phyloP scores from a whole-genome alignment of 495 filamentous ascomycete species.

The Pyrenopolyporus hunteri region DNA sequence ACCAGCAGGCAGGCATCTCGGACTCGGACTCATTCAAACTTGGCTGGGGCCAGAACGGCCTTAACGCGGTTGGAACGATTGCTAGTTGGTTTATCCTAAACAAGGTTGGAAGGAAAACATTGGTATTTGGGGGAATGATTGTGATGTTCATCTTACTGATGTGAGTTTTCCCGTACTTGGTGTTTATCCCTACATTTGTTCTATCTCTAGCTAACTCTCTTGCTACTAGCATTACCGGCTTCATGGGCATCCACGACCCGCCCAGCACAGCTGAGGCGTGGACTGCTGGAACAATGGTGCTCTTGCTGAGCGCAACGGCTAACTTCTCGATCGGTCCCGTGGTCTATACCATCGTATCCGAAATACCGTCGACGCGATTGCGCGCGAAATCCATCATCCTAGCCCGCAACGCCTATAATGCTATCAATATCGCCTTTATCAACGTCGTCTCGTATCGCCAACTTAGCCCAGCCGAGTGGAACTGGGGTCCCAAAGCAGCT shows the following conservation, averaged over 20 bases:
- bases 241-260: slow-evolving; percentile 39
- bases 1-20: slow-evolving; percentile 68
- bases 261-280: slow-evolving; percentile 42
- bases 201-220: neutral
- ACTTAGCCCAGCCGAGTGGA: slow-evolving; percentile 58
- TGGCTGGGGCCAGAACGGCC: slow-evolving; percentile 46
- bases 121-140: slow-evolving; percentile 59
- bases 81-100: slow-evolving; percentile 60
- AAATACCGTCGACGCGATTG: slow-evolving; percentile 60
- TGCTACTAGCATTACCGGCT: slow-evolving; percentile 45
- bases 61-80: slow-evolving; percentile 59
- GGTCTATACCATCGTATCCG: slow-evolving; percentile 65
- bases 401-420: slow-evolving; percentile 60
- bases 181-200: neutral
- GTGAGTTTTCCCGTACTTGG: slow-evolving; percentile 18
- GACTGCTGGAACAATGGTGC: slow-evolving; percentile 60
- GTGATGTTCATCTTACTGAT: slow-evolving; percentile 52
- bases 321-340: slow-evolving; percentile 65
- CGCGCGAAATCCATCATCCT: slow-evolving; percentile 61
- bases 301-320: slow-evolving; percentile 43
- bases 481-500: slow-evolving; percentile 57
- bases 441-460: slow-evolving; percentile 54
- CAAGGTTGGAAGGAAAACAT: slow-evolving; percentile 54
- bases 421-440: slow-evolving; percentile 54
- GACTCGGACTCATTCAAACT: slow-evolving; percentile 59